Base-by-base conservation (phyloP, 805 yeast genomes). In the Clavispora fructus region DNA sequence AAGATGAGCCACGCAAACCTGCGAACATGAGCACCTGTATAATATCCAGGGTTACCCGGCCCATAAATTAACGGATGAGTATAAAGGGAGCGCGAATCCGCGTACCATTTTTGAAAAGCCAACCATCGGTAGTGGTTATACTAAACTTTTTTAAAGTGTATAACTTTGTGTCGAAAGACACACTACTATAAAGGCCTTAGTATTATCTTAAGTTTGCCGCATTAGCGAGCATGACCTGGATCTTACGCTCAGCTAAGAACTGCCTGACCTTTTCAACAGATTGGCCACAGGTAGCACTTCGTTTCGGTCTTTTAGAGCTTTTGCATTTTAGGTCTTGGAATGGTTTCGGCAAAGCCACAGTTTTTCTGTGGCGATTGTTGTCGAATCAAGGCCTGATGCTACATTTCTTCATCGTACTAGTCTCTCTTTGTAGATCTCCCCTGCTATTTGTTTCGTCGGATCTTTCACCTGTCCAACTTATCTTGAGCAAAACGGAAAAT, bases 81-180 rank as follows among this genome's bases (percentile, higher is more conserved):
- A 53, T 53, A 53, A 44, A 45, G 27, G 23, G 42, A 40, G 47
- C 46, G 50, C 48, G 46, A 41, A 27, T 32, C 49, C 51, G 50
- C 32, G 44, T 44, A 26, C 55, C 55, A 16, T 13, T 26, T 43
- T 51, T 47, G 16, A n/a, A 29, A 27, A 33, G 25, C 43, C 47
- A 52, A 77, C 73, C 87, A 82, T 82, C 85, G 80, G 87, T 82
- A 82, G 87, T 79, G 87, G 87, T 80, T 82, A 80, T 81, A 79
- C 87, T 82, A 81, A 79, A 76, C 80, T 69, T 65, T 33, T 41
- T 45, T 66, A 72, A 78, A 19, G 23, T 19, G 75, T 81, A 80
- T 79, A 79, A 77, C 79, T 69, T 63, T 60, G 73, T 70, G 62
- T 64, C 58, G 60, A 62, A 62, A 53, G 52, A 53, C 52, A 57